Conservation (phyloP, 2,329 filamentous ascomycete species). For the Colletotrichum liaoningense region DNA sequence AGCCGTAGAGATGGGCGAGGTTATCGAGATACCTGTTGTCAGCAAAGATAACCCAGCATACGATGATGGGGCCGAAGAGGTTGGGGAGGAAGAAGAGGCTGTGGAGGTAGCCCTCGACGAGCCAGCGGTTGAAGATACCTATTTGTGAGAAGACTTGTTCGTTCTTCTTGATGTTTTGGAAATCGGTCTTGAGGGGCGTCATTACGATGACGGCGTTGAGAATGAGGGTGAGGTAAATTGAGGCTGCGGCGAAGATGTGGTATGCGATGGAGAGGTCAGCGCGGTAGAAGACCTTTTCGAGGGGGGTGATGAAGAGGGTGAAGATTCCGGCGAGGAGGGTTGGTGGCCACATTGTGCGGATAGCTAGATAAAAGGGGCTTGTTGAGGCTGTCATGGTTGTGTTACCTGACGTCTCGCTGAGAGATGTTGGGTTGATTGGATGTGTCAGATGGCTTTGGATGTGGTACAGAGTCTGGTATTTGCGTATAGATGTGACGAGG, state of each 20-base stretch:
- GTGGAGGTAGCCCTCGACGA: conserved; percentile 20
- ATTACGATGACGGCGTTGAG: conserved; percentile 8
- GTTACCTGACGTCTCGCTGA: background rate
- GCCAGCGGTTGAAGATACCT: background rate
- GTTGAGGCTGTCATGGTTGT: background rate
- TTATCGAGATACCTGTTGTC: conserved; percentile 1
- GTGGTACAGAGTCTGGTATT: background rate
- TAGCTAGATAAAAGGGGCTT: background rate
- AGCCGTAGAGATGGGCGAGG: conserved; percentile 26
- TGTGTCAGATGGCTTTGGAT: background rate
- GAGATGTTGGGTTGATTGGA: too few relatives aligned
- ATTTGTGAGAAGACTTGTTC: background rate
- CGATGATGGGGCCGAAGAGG: conserved; percentile 14
- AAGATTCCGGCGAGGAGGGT: background rate
- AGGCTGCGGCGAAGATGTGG: conserved; percentile 8
- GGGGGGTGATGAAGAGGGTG: background rate
- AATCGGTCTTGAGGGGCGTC: background rate
- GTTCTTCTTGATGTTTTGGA: background rate
- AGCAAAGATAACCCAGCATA: background rate
- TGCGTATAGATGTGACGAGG: background rate
- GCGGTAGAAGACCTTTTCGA: conserved; percentile 22
- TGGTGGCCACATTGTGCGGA: background rate
- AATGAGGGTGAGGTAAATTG: conserved; percentile 7
- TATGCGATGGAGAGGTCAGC: conserved; percentile 13
- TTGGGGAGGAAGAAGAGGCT: conserved; percentile 26